Percentiles rank a stretch among this genome's conserved stretches.
phyloP scores from a whole-genome alignment of 441 rosid genomes.

The Mallotus japonicus region DNA sequence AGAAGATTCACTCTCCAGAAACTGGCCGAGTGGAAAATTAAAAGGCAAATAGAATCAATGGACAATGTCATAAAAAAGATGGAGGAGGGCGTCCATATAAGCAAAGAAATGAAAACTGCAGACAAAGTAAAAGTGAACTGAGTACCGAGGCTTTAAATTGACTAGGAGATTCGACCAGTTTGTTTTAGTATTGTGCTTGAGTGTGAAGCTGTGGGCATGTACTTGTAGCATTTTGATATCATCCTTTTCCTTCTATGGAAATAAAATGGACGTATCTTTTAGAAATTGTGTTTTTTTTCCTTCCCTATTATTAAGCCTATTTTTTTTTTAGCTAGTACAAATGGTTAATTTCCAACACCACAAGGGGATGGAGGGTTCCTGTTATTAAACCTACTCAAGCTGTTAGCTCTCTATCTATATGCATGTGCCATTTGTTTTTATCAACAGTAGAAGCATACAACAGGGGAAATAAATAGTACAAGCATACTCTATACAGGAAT shows the following conservation, averaged over 20 bases:
- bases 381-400: too few relatives aligned
- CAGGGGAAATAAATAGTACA: too few relatives aligned
- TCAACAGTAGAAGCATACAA: too few relatives aligned
- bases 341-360: too few relatives aligned
- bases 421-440: too few relatives aligned
- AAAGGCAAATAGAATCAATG: constrained; percentile 37
- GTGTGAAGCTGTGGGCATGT: constrained; percentile 1
- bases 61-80: constrained; percentile 69
- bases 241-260: not conserved
- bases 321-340: too few relatives aligned
- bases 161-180: not conserved
- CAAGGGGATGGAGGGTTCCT: too few relatives aligned
- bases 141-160: constrained; percentile 17
- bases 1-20: constrained; percentile 12
- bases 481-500: too few relatives aligned
- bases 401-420: too few relatives aligned
- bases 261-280: constrained; percentile 4
- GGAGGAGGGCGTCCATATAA: constrained; percentile 28
- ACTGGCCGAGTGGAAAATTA: constrained; percentile 53
- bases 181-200: constrained; percentile 10
- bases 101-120: constrained; percentile 47
- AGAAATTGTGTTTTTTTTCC: too few relatives aligned
- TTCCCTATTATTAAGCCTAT: too few relatives aligned
- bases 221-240: not conserved
- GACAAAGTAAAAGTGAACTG: constrained; percentile 15